Base-by-base conservation (phyloP, 129 eudicot genomes). In the Silybum marianum region DNA sequence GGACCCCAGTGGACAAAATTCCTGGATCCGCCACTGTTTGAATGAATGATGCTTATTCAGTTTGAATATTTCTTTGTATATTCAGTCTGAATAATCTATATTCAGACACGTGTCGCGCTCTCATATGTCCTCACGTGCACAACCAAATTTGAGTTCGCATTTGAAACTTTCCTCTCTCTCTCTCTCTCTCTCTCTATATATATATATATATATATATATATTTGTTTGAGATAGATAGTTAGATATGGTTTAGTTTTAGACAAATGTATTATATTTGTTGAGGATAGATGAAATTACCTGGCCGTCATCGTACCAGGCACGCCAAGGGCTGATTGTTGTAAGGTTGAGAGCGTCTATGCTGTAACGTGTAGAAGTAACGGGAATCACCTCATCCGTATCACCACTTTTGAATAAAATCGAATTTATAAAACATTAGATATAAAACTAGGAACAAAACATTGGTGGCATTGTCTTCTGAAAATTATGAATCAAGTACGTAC, bases 241-340 rank as follows among this genome's bases (percentile, higher is more conserved):
- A 22, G 46, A 40, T 40, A 38, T 38, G 42, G 42, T 38, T 6
- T 40, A 71, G 39, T 13, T 77, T 39, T 21, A 26, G 48, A 44
- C 24, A 44, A 18, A 9, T 3, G 40, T 36, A 24, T 22, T 22
- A 16, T 14, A 24, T 51, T 18, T 65, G 23, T 13, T 28, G 23
- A 48, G 25, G 66, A 38, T 6, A 58, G 72, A 81, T 9, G 30
- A 46, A 79, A 51, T 85, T 87, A 95, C 99, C 99, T 96, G 93
- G 74, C 97, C 97, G 65, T 96, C 97, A 51, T 91, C 92, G 18
- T 93, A 96, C 99, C 99, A 96, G 80, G 99, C 89, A 72, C 84
- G 91, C 98, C 98, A 96, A 12, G 98, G 93, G 80, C 89, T 76
- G 76, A 78, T 78, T 3, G 95, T 90, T 13, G 95, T 88, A 71